Percentiles rank a stretch among this genome's conserved stretches.
These are phyloP conservation scores for Biscogniauxia sp. DNA, from an alignment of 2,329 filamentous ascomycete species.

Conservation along the genomic window DNA sequence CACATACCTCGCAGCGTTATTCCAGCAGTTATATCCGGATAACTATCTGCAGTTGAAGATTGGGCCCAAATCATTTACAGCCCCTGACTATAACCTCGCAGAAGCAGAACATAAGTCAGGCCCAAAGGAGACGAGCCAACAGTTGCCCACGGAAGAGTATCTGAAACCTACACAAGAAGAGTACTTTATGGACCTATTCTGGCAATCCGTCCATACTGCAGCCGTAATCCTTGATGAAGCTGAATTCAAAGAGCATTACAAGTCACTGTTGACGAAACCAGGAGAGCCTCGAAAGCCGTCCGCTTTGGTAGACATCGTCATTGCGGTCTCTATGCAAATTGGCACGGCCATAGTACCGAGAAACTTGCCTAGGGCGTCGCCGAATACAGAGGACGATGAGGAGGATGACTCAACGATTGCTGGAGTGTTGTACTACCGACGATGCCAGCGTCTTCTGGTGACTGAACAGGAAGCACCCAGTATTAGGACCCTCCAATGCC, in stretches of 20 bases:
- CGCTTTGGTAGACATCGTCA: constrained; percentile 49
- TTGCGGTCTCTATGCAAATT: constrained; percentile 52
- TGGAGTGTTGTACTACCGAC: constrained; percentile 45
- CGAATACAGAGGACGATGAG: constrained; percentile 18
- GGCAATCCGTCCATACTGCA: constrained; percentile 44
- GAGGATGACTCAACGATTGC: constrained; percentile 39
- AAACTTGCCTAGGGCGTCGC: constrained; percentile 10
- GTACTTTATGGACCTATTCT: constrained; percentile 46
- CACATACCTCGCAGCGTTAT: constrained; percentile 32
- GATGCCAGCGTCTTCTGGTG: constrained; percentile 42
- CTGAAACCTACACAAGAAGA: constrained; percentile 43
- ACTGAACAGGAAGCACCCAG: constrained; percentile 47
- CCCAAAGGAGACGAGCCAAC: constrained; percentile 10
- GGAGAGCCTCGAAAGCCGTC: constrained; percentile 39
- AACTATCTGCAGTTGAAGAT: constrained; percentile 32
- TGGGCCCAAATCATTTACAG: constrained; percentile 19
- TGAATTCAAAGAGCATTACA: constrained; percentile 43
- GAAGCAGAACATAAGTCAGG: constrained; percentile 15
- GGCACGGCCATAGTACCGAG: constrained; percentile 32
- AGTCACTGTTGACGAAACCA: constrained; percentile 37
- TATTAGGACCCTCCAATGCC: constrained; percentile 47
- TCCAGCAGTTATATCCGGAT: constrained; percentile 33
- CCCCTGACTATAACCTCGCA: constrained; percentile 18
- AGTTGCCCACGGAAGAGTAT: constrained; percentile 23
- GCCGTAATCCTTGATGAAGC: constrained; percentile 43